phyloP scores from a whole-genome alignment of 2,329 filamentous ascomycete genomes.

The Aspergillus spinulosporus region DNA sequence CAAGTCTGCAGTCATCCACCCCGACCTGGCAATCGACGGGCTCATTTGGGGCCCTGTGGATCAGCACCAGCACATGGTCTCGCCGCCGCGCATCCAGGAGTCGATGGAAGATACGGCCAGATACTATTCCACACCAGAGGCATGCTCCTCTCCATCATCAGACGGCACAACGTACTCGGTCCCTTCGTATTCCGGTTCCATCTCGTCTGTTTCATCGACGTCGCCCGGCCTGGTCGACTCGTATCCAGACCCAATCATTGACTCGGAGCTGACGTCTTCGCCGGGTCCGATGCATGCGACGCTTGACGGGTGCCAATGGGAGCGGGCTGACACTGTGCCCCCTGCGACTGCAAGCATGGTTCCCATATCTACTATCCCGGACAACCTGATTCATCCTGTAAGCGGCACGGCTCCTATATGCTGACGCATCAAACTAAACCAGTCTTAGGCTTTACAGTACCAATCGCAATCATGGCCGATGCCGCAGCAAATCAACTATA shows the following conservation, averaged over 20 bases:
- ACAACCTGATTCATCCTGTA: constrained; percentile 41
- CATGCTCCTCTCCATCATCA: constrained; percentile 46
- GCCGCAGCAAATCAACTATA: constrained; percentile 36
- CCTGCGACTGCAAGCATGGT: constrained; percentile 36
- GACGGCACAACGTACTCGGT: constrained; percentile 37
- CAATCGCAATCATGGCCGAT: constrained; percentile 45
- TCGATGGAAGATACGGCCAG: constrained; percentile 39
- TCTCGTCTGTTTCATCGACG: constrained; percentile 36
- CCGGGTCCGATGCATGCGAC: constrained; percentile 35
- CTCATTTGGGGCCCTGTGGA: constrained; percentile 41
- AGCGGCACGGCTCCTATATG: constrained; percentile 8
- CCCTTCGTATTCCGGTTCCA: constrained; percentile 31
- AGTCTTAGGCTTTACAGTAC: constrained; percentile 35
- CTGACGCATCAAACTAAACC: not conserved
- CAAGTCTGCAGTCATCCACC: constrained; percentile 36
- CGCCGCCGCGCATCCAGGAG: constrained; percentile 38
- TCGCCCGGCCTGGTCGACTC: constrained; percentile 38
- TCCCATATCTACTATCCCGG: constrained; percentile 36
- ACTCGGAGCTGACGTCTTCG: constrained; percentile 35
- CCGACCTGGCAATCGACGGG: constrained; percentile 33
- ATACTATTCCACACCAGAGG: constrained; percentile 47
- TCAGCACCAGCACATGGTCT: constrained; percentile 24
- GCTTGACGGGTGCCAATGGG: constrained; percentile 33
- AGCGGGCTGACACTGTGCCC: constrained; percentile 33
- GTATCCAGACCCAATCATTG: constrained; percentile 36